Base-by-base conservation (phyloP, 352 stramenopile species). In the Aphanomyces invadans region DNA sequence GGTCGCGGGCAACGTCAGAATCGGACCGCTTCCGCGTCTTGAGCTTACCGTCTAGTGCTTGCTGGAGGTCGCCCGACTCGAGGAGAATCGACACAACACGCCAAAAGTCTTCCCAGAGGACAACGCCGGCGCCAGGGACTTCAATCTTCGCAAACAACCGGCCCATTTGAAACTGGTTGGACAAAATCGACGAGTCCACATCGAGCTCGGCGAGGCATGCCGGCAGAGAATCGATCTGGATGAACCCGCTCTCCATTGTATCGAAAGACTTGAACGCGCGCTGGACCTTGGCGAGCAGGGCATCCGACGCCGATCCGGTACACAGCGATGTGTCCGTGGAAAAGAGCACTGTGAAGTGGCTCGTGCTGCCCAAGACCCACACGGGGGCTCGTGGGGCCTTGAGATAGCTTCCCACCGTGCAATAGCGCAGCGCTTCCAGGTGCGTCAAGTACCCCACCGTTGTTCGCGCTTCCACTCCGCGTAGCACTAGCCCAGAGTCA, bases 31-130 rank as follows among this genome's bases (percentile, higher is more conserved):
- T 70, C 33, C 76, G 70, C 26, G 52, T 66, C 7, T 71, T 51
- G 54, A 84, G 85, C 21, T 77, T 68, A 5, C 80, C 83, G 15
- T 74, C 81, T 23, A 92, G 46, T 19, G 83, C 81, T 17, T 88
- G 67, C 42, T 92, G 78, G 10, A 92, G 68, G 62, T 92, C 77
- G 15, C 71, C 75, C 2, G 83, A 90, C 42, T 89, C 73, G n/a
- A 94, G 52, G 26, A 94, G 54, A 42, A 92, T 77, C 29, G 81
- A 95, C 2, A 89, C 72, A 17, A 81, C 75, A 53, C 90, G 94
- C 91, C 91, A 97, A 65, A 95, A 96, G 62, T 96, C 87, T 54
- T 97, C 87, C 91, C 89, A 97, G 10, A 97, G 70, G 60, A 97
- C 81, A 61, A 97, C 97, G 1, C 89, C 89, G 0, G 85, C 80